A percentile compares a stretch with the other conserved stretches of the same genome.
phyloP scores from a whole-genome alignment of 2,329 filamentous ascomycete genomes.

The Calonectria naviculata region DNA sequence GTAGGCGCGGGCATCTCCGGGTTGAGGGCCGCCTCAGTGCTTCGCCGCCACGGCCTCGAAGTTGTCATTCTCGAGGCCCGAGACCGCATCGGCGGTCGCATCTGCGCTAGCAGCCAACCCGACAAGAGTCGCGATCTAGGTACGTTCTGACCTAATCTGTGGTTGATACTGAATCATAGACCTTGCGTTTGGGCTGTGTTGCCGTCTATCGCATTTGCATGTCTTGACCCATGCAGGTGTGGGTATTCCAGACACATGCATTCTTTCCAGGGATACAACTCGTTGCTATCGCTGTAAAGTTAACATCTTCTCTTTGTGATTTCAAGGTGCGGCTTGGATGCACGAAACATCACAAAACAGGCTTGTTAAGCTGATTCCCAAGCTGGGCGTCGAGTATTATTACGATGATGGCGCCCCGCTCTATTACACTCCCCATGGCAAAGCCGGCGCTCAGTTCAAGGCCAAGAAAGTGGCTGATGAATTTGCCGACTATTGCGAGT shows the following conservation, averaged over 20 bases:
- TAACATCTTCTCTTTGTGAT: conserved; percentile 11
- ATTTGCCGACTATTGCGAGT: conserved; percentile 22
- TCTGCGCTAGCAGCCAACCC: conserved; percentile 15
- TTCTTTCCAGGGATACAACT: conserved; percentile 17
- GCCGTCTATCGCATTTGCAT: conserved; percentile 22
- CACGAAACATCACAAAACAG: conserved; percentile 23
- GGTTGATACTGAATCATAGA: conserved; percentile 20
- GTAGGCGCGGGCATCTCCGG: conserved; percentile 18
- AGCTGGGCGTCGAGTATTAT: conserved; percentile 23
- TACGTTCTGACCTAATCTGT: conserved; percentile 8
- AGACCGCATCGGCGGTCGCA: conserved; percentile 19
- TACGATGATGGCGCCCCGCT: conserved; percentile 23
- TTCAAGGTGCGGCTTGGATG: conserved; percentile 23
- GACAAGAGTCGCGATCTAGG: conserved; percentile 18
- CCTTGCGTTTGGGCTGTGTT: conserved; percentile 24
- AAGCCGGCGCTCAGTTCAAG: conserved; percentile 23
- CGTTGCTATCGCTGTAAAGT: conserved; percentile 13
- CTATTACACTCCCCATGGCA: conserved; percentile 17
- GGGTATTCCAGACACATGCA: conserved; percentile 16
- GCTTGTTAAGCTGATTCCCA: conserved; percentile 22
- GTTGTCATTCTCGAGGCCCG: conserved; percentile 19
- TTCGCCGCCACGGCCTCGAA: conserved; percentile 16
- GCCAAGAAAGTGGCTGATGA: conserved; percentile 22
- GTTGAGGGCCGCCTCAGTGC: conserved; percentile 13
- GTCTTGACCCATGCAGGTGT: conserved; percentile 11